phyloP scores from a whole-genome alignment of 1,284 basidiomycete species.

The Peniophora sp. region DNA sequence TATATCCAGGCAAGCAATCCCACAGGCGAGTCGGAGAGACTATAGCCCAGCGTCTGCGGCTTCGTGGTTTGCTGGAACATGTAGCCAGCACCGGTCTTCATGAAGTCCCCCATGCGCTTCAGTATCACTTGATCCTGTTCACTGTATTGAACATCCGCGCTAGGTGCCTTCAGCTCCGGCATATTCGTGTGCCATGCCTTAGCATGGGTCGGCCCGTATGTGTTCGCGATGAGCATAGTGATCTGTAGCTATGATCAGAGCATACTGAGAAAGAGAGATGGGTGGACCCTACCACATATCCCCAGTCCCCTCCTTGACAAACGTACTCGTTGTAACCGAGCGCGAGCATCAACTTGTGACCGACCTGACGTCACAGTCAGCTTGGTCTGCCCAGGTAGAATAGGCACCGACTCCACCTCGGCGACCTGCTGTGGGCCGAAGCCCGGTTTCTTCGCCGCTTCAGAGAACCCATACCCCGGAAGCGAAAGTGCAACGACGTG shows the following conservation, averaged over 20 bases:
- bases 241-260: constrained; percentile 15
- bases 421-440: constrained; percentile 22
- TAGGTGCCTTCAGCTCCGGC: constrained; percentile 13
- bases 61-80: constrained; percentile 33
- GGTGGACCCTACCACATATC: constrained; percentile 17
- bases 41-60: constrained; percentile 53
- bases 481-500: constrained; percentile 48
- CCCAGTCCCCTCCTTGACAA: constrained; percentile 40
- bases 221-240: constrained; percentile 17
- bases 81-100: constrained; percentile 31
- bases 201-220: constrained; percentile 22
- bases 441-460: constrained; percentile 30
- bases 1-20: constrained; percentile 51
- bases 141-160: constrained; percentile 17
- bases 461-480: constrained; percentile 49
- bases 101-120: constrained; percentile 23
- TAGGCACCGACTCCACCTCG: constrained; percentile 13
- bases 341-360: constrained; percentile 35
- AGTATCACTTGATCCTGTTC: constrained; percentile 29
- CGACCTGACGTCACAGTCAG: too few relatives aligned
- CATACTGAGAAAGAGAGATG: background rate
- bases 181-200: constrained; percentile 31
- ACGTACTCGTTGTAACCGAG: constrained; percentile 41
- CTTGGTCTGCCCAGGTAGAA: too few relatives aligned
- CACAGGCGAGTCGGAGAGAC: constrained; percentile 46